Conservation (phyloP, 495 filamentous ascomycete species). For the Pseudotulostoma volvatum region DNA sequence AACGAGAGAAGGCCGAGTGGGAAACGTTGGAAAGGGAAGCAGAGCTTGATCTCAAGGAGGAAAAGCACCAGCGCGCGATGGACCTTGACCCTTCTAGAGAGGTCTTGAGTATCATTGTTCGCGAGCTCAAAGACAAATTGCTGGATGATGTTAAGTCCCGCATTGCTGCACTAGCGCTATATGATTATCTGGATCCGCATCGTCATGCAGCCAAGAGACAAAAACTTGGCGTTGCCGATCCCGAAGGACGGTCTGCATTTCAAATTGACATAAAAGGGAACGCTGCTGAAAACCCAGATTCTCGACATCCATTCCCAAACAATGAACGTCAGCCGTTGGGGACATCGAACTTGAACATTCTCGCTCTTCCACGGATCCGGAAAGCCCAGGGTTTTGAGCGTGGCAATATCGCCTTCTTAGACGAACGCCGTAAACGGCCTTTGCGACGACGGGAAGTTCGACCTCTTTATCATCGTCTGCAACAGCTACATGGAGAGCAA, state of each 20-base stretch:
- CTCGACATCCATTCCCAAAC: conserved; percentile 25
- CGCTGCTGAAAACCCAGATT: conserved; percentile 50
- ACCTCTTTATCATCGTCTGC: conserved; percentile 40
- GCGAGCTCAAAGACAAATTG: conserved; percentile 71
- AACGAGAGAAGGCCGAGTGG: conserved; percentile 36
- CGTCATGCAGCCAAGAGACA: conserved; percentile 60
- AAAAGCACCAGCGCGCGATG: conserved; percentile 66
- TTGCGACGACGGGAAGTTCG: conserved; percentile 35
- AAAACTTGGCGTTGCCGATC: conserved; percentile 59
- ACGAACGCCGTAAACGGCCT: conserved; percentile 52
- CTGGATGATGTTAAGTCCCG: conserved; percentile 73
- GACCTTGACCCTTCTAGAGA: conserved; percentile 76
- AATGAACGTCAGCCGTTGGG: conserved; percentile 17
- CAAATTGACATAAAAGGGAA: conserved; percentile 35
- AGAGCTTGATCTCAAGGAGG: conserved; percentile 64
- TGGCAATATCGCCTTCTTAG: conserved; percentile 52
- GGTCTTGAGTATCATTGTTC: conserved; percentile 56
- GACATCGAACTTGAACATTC: conserved; percentile 37
- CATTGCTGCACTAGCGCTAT: conserved; percentile 65
- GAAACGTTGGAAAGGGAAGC: conserved; percentile 49
- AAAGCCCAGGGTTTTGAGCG: conserved; percentile 45
- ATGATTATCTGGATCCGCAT: conserved; percentile 67
- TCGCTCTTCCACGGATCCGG: conserved; percentile 53
- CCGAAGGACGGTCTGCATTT: conserved; percentile 35
- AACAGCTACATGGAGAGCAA: conserved; percentile 38